These are phyloP conservation scores for Spiromastix sp. DNA, from an alignment of 2,329 filamentous ascomycete genomes.

Conservation along the genomic window DNA sequence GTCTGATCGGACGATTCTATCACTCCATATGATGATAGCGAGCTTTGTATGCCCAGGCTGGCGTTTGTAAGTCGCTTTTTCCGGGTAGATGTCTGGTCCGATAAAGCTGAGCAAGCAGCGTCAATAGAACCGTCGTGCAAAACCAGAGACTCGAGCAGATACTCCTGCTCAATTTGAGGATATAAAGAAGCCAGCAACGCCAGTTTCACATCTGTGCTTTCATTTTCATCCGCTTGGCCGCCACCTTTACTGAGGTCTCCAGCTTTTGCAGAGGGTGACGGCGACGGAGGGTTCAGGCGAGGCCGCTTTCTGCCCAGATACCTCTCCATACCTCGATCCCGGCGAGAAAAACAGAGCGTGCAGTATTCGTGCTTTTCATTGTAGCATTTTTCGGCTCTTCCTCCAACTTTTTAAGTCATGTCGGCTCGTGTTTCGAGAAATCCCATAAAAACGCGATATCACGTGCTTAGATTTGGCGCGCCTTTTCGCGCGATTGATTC, in stretches of 20 bases:
- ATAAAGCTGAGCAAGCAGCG: conserved; percentile 49
- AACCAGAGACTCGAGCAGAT: conserved; percentile 67
- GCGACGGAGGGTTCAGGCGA: conserved; percentile 11
- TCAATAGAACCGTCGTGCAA: conserved; percentile 68
- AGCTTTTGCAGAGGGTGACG: conserved; percentile 1
- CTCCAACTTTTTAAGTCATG: background rate
- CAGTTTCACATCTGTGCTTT: conserved; percentile 81
- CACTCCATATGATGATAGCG: conserved; percentile 38
- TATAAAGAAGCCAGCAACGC: conserved; percentile 72
- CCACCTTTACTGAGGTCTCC: conserved; percentile 1
- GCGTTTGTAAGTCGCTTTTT: conserved; percentile 27
- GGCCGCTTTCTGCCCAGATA: conserved; percentile 29
- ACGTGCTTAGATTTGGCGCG: conserved; percentile 2
- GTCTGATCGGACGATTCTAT: conserved; percentile 1
- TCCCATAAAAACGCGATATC: conserved; percentile 2
- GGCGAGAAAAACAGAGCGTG: background rate
- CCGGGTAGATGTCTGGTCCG: conserved; percentile 14
- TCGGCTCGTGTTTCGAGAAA: no score
- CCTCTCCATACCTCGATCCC: conserved; percentile 29
- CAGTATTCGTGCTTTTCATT: background rate
- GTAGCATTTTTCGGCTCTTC: background rate
- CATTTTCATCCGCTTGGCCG: conserved; percentile 30
- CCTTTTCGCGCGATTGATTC: background rate
- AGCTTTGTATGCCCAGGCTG: conserved; percentile 50
- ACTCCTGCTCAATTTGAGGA: conserved; percentile 51